These are phyloP conservation scores for Bruguiera gymnorhiza DNA, from an alignment of 345 rosid species.

Conservation along the genomic window DNA sequence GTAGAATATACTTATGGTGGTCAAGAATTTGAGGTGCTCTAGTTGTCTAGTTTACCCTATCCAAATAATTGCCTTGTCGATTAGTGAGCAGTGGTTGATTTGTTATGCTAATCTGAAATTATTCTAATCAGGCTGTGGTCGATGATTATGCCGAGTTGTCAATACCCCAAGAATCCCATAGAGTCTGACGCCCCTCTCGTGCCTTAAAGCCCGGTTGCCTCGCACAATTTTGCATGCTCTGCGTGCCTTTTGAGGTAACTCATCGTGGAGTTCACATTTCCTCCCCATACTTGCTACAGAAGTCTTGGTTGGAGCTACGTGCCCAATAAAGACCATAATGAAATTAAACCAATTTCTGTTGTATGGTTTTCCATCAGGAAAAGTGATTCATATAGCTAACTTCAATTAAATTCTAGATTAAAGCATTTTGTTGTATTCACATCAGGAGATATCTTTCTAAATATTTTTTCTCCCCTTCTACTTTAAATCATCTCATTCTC, in stretches of 20 bases:
- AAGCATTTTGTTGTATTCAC: too few species aligned
- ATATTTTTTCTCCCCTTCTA: too few species aligned
- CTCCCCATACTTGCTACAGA: background rate
- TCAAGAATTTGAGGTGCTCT: conserved; percentile 45
- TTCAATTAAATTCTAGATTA: too few species aligned
- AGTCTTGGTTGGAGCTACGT: background rate
- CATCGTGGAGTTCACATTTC: conserved; percentile 2
- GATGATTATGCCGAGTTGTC: conserved; percentile 66
- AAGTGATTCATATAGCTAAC: too few species aligned
- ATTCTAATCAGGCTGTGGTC: conserved; percentile 45
- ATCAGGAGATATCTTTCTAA: too few species aligned
- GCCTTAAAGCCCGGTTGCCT: conserved; percentile 22
- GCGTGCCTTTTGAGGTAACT: conserved; percentile 23
- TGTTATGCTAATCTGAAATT: background rate
- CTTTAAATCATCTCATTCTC: too few species aligned
- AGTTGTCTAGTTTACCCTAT: background rate
- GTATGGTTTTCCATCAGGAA: background rate
- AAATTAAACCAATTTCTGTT: background rate
- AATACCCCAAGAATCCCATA: conserved; percentile 62
- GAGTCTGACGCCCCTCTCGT: conserved; percentile 24
- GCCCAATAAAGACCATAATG: conserved; percentile 9
- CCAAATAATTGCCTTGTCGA: background rate
- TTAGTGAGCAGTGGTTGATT: background rate
- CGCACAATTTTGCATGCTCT: conserved; percentile 30
- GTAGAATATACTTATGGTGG: conserved; percentile 63